A percentile compares a stretch with the other conserved stretches of the same genome.
Conservation (phyloP, 768 basidiomycete genomes). For the Naematelia aurantialba region DNA sequence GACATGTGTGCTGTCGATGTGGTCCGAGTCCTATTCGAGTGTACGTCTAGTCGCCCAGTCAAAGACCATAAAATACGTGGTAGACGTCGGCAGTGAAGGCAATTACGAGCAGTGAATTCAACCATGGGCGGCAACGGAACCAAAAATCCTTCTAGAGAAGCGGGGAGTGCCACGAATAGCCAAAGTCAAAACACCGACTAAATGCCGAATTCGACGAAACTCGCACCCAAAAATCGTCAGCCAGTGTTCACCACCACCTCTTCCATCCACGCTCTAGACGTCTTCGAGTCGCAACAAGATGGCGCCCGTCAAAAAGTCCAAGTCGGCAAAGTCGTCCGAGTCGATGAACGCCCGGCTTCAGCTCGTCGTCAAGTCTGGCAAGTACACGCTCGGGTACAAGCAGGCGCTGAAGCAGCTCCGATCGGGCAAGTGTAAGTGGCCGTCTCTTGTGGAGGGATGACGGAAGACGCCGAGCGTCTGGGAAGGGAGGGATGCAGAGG, state of each 20-base stretch:
- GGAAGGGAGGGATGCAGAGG: not conserved
- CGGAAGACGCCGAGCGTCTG: not conserved
- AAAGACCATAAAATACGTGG: no score
- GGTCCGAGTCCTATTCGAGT: no score
- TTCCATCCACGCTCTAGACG: conserved; percentile 12
- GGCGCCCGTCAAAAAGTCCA: conserved; percentile 94
- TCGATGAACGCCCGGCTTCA: conserved; percentile 82
- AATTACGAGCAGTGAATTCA: no score
- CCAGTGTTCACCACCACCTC: not conserved
- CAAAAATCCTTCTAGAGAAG: no score
- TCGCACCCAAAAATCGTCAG: not conserved
- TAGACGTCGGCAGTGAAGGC: no score
- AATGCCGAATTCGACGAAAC: conserved; percentile 5
- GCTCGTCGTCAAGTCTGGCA: conserved; percentile 98
- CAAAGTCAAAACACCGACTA: no score
- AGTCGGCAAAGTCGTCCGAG: conserved; percentile 87
- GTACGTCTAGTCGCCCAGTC: no score
- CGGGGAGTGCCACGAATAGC: no score
- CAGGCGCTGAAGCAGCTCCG: conserved; percentile 98
- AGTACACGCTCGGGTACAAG: conserved; percentile 96
- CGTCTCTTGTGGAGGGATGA: not conserved
- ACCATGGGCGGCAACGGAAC: no score
- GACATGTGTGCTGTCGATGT: conserved; percentile 39
- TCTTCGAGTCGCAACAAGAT: conserved; percentile 54
- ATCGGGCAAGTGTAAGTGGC: conserved; percentile 82